These are phyloP conservation scores for Galerina marginata DNA, from an alignment of 768 basidiomycete species.

Conservation along the genomic window DNA sequence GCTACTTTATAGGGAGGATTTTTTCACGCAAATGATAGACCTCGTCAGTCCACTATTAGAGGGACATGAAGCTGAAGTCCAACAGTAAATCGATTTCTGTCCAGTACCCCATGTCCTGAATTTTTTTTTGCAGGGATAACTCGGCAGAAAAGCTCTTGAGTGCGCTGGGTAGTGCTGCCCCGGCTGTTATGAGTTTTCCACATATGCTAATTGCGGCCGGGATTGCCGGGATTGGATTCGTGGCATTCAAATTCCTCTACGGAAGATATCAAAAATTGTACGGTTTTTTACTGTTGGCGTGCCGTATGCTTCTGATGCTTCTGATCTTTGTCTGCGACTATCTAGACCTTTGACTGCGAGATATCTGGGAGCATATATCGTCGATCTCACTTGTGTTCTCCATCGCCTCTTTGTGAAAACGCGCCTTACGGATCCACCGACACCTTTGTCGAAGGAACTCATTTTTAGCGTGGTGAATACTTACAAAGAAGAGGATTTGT, in stretches of 20 bases:
- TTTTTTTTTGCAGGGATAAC: too few relatives aligned
- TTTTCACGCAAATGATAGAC: not conserved
- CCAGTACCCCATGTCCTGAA: too few relatives aligned
- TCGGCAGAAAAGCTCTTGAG: not conserved
- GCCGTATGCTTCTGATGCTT: not conserved
- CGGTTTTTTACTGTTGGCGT: not conserved
- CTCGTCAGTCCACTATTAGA: too few relatives aligned
- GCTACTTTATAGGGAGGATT: not conserved
- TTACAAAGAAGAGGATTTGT: not conserved
- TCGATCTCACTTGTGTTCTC: not conserved
- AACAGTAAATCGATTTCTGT: too few relatives aligned
- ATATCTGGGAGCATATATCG: not conserved
- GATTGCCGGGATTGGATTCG: not conserved
- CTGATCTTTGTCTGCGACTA: too few relatives aligned
- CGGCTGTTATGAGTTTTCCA: too few relatives aligned
- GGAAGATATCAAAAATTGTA: not conserved
- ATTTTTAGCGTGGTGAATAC: not conserved
- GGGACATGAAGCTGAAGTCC: too few relatives aligned
- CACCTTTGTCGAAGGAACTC: conserved; percentile 1
- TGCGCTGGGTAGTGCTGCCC: not conserved
- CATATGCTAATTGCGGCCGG: not conserved
- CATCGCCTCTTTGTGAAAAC: not conserved
- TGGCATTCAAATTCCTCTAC: not conserved
- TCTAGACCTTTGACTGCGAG: not conserved
- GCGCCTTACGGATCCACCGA: not conserved